A percentile compares a stretch with the other conserved stretches of the same genome.
Evolutionary conservation across 129 eudicot genomes (phyloP).

Genomic region (Centella asiatica): DNA sequence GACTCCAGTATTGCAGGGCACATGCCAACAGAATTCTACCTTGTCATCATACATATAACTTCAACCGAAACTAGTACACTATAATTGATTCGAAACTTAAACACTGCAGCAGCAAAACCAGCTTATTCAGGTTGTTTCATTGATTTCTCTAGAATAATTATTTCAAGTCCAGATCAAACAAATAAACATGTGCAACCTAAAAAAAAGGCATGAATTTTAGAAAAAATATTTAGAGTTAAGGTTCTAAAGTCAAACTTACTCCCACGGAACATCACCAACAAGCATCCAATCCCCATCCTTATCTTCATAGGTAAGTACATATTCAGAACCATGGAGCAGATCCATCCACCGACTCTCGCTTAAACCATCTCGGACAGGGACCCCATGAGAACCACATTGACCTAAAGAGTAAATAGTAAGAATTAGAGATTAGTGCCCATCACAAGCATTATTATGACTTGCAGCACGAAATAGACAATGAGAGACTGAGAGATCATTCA

Average conservation of each 20-base stretch:
- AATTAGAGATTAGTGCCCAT: background rate
- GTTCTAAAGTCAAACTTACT: constrained; percentile 34
- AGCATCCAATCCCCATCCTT: constrained; percentile 78
- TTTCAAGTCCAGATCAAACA: background rate
- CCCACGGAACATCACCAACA: constrained; percentile 82
- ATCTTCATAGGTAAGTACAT: constrained; percentile 65
- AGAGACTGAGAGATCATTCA: background rate
- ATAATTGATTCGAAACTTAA: background rate
- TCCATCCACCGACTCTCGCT: constrained; percentile 46
- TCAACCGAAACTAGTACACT: background rate
- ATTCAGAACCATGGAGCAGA: constrained; percentile 49
- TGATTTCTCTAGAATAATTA: too few relatives aligned
- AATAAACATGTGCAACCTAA: background rate
- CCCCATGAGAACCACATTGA: constrained; percentile 43
- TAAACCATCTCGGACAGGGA: constrained; percentile 35
- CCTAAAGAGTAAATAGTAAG: constrained; percentile 37
- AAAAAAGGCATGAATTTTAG: background rate
- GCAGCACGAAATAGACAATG: background rate
- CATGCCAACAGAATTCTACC: background rate
- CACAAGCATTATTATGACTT: background rate
- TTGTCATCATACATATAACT: background rate
- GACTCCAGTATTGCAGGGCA: background rate
- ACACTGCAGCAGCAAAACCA: too few relatives aligned
- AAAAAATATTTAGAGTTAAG: background rate
- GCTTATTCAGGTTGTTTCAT: too few relatives aligned